phyloP scores from a whole-genome alignment of 169 alveolate genomes.

The Eimeria brunetti region DNA sequence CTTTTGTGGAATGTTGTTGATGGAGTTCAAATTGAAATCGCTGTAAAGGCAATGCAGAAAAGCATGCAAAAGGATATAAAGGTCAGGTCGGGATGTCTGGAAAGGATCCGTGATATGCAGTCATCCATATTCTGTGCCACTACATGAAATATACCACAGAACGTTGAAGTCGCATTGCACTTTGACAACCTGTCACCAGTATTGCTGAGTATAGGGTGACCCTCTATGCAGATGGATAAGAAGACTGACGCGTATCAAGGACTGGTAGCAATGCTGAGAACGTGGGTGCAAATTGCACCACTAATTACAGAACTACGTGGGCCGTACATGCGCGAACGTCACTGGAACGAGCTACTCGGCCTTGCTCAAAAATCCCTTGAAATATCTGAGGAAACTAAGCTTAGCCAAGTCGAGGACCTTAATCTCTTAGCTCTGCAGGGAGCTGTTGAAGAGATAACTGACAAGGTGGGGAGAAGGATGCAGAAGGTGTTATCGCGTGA shows the following conservation, averaged over 20 bases:
- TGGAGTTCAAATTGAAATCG: conserved; percentile 94
- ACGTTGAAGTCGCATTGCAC: not conserved
- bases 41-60: conserved; percentile 89
- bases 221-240: conserved; percentile 88
- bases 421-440: conserved; percentile 93
- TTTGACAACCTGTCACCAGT: not conserved
- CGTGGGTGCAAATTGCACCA: conserved; percentile 95
- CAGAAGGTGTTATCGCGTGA: not conserved
- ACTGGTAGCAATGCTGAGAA: conserved; percentile 83
- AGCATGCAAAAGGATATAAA: conserved; percentile 85
- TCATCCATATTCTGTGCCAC: not conserved
- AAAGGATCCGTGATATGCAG: not conserved
- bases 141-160: not conserved
- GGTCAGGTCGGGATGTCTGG: conserved; percentile 3
- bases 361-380: conserved; percentile 86
- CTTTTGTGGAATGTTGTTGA: conserved; percentile 91
- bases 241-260: conserved; percentile 94
- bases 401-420: conserved; percentile 93
- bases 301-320: conserved; percentile 94
- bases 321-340: conserved; percentile 96
- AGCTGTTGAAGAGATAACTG: conserved; percentile 96
- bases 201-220: not conserved
- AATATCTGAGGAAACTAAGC: conserved; percentile 87
- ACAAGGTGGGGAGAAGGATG: conserved; percentile 71
- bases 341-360: conserved; percentile 94